phyloP scores from a whole-genome alignment of 2,329 filamentous ascomycete genomes.

The Ophiostoma perfectum region DNA sequence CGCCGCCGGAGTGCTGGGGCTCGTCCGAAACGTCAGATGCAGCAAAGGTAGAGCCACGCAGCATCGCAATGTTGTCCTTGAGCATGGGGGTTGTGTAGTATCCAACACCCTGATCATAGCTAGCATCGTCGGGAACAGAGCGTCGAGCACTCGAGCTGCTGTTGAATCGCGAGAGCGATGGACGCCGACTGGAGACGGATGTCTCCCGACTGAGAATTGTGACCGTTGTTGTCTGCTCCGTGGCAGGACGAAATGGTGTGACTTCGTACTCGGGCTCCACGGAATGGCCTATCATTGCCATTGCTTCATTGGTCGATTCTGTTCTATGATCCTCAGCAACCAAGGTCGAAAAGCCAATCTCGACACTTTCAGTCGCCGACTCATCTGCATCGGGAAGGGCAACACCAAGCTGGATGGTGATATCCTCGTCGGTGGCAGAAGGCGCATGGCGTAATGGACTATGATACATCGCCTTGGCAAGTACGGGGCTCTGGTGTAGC shows the following conservation, averaged over 20 bases:
- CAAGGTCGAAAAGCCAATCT: neutral
- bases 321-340: too few species aligned
- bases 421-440: neutral
- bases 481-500: constrained; percentile 14
- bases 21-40: constrained; percentile 34
- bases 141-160: constrained; percentile 18
- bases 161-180: constrained; percentile 14
- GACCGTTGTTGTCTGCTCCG: constrained; percentile 46
- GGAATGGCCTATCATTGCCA: neutral
- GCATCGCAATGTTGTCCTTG: constrained; percentile 33
- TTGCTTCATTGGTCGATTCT: neutral
- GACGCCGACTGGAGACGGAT: constrained; percentile 33
- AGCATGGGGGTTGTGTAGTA: constrained; percentile 34
- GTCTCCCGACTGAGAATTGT: constrained; percentile 46
- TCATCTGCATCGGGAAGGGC: neutral
- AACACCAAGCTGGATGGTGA: neutral
- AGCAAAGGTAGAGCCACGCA: constrained; percentile 34
- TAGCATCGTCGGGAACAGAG: constrained; percentile 20
- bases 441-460: neutral
- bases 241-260: constrained; percentile 36
- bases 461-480: neutral
- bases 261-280: constrained; percentile 35
- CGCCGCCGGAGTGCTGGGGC: constrained; percentile 28
- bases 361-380: neutral
- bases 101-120: constrained; percentile 30